Conservation (phyloP, 495 filamentous ascomycete species). For the Chaetomidium leptoderma region DNA sequence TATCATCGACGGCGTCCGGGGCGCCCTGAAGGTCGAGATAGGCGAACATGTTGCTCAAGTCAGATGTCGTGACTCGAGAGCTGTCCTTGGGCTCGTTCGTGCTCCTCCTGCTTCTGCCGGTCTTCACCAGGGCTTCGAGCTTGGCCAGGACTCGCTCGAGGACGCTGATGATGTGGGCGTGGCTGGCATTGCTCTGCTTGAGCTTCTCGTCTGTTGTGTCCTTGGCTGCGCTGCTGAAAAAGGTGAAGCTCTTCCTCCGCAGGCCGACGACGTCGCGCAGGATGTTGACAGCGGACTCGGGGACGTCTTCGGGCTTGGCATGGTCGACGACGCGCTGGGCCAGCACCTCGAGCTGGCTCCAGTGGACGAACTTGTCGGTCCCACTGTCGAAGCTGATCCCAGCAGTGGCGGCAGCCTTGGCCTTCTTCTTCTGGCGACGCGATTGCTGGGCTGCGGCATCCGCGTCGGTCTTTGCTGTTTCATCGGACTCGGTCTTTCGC, state of each 20-base stretch:
- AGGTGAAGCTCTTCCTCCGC: conserved; percentile 27
- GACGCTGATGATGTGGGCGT: conserved; percentile 28
- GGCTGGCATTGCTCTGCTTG: conserved; percentile 22
- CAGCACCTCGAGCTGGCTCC: conserved; percentile 24
- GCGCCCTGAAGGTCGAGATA: conserved; percentile 23
- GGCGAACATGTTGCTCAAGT: conserved; percentile 32
- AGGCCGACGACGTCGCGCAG: conserved; percentile 29
- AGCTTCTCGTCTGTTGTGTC: conserved; percentile 17
- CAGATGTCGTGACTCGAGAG: conserved; percentile 3
- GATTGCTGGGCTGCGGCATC: background rate
- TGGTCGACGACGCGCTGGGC: conserved; percentile 22
- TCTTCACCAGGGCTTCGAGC: conserved; percentile 19
- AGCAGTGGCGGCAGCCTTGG: conserved; percentile 4
- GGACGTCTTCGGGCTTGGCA: conserved; percentile 24
- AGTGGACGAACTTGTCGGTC: conserved; percentile 19
- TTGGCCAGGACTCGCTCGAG: conserved; percentile 26
- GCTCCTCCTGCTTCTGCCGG: background rate
- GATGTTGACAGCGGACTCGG: conserved; percentile 24
- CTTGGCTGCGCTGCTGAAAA: conserved; percentile 21
- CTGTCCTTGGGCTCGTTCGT: background rate
- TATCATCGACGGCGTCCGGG: conserved; percentile 3
- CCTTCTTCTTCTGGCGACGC: conserved; percentile 15
- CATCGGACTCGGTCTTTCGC: background rate
- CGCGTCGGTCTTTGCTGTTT: background rate
- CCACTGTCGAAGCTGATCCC: background rate